These are phyloP conservation scores for Camelina laxa DNA, from an alignment of 345 rosid genomes.

Conservation along the genomic window DNA sequence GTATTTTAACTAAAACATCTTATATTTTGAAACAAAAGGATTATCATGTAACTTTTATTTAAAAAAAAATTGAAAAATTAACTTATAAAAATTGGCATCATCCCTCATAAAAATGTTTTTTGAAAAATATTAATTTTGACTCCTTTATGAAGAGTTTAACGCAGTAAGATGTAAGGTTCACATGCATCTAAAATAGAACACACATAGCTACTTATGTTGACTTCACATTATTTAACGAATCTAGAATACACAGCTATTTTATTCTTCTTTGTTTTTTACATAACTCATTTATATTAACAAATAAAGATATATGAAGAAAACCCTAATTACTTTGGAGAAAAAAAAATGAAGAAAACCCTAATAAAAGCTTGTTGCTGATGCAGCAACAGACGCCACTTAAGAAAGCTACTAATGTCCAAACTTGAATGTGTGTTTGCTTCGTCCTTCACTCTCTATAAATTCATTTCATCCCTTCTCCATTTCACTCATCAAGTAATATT, in stretches of 20 bases:
- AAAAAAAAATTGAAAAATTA: background rate
- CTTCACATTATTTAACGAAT: background rate
- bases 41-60: background rate
- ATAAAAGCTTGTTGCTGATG: conserved; percentile 56
- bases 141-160: background rate
- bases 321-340: no score
- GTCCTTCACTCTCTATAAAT: conserved; percentile 49
- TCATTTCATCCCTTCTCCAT: conserved; percentile 37
- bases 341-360: conserved; percentile 34
- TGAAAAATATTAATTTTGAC: no score
- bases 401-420: conserved; percentile 81
- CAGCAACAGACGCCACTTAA: conserved; percentile 62
- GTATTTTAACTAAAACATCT: no score
- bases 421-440: conserved; percentile 40
- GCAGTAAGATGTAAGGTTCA: background rate
- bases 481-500: conserved; percentile 30
- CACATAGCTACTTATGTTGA: background rate
- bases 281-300: background rate
- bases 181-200: background rate
- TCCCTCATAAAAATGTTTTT: no score
- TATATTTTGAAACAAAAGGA: no score
- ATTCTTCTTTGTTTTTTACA: background rate
- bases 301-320: conserved; percentile 4
- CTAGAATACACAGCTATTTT: background rate
- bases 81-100: no score